A percentile compares a stretch with the other conserved stretches of the same genome.
Evolutionary conservation across 2,329 filamentous ascomycete genomes (phyloP).

Genomic region (Colletotrichum higginsianum): DNA sequence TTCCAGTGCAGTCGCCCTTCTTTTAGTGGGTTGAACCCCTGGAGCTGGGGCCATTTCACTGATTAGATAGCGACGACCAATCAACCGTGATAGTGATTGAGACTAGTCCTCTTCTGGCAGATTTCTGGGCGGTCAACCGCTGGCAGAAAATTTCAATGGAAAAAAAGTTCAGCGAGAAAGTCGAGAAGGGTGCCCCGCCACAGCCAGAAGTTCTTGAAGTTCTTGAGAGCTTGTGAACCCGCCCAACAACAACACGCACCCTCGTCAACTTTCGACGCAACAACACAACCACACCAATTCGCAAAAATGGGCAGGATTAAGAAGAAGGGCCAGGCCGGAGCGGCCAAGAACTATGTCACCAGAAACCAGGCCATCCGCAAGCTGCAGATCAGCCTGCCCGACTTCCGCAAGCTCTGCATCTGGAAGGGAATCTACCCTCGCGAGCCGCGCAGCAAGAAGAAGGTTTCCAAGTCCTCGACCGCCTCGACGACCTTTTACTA

Average conservation of each 20-base stretch:
- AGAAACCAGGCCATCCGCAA: constrained; percentile 97
- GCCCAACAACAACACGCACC: constrained; percentile 29
- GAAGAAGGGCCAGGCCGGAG: constrained; percentile 93
- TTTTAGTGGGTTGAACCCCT: constrained; percentile 38
- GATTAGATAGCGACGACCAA: constrained; percentile 39
- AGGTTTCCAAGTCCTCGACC: constrained; percentile 92
- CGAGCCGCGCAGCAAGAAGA: constrained; percentile 97
- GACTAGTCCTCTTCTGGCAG: constrained; percentile 27
- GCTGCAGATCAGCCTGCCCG: constrained; percentile 95
- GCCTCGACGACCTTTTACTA: constrained; percentile 93
- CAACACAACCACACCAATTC: constrained; percentile 40
- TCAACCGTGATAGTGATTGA: background rate
- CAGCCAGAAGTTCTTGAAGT: constrained; percentile 36
- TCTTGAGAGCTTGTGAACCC: constrained; percentile 41
- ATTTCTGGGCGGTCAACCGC: constrained; percentile 39
- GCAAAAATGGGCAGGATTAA: constrained; percentile 80
- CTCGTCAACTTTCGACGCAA: constrained; percentile 40
- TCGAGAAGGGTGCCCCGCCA: constrained; percentile 52
- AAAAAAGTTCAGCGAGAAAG: constrained; percentile 50
- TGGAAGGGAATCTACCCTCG: constrained; percentile 99
- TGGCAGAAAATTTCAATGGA: constrained; percentile 47
- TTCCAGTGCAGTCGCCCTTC: constrained; percentile 27
- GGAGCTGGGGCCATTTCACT: constrained; percentile 26
- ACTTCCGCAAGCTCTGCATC: constrained; percentile 98
- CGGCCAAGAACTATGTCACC: constrained; percentile 98